Evolutionary conservation across 768 basidiomycete species (phyloP), one percentile per base, ranked within the genome.

Genomic region (Auriscalpium orientale): DNA sequence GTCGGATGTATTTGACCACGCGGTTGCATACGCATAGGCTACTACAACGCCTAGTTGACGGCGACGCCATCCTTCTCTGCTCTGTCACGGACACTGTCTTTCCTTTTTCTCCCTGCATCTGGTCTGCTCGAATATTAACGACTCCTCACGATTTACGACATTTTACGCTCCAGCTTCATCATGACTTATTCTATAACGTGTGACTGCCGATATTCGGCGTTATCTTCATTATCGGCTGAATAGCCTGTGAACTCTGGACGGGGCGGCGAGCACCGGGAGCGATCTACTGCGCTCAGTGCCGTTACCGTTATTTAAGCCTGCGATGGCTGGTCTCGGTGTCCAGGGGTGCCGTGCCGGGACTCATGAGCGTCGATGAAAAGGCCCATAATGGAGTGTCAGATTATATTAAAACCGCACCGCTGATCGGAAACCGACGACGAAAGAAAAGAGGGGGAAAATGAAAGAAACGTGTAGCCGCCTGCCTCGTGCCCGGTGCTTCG

Each of bases 41-140:
- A 64, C 68, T 82, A 84, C 75, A 79, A 79, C 60, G 76, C 77
- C 60, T 81, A 74, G 61, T 46, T 49, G 45, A 48, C 64, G 68
- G 56, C n/a, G 12, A 33, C 36, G 18, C 46, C 53, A 47, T 57
- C 56, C 56, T 46, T 47, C 38, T 13, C 10, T 20, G 22, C 63
- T 59, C 63, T 58, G 62, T 67, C 51, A 65, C 61, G 59, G 69
- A 63, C 65, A 57, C 66, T 63, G 60, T 64, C 66, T 68, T 65
- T 59, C 58, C 62, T 64, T 63, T 64, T 65, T 57, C 53, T 48
- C 54, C 49, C 71, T 65, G 71, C 66, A 62, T 69, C 62, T 65
- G 51, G 54, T 46, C 8, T 56, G 40, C 70, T 68, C 65, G 59
- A 51, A 38, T 48, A 55, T 67, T 70, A 63, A 70, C 64, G 65